phyloP scores from a whole-genome alignment of 108 stramenopile genomes.

The Cylindrotheca closterium region DNA sequence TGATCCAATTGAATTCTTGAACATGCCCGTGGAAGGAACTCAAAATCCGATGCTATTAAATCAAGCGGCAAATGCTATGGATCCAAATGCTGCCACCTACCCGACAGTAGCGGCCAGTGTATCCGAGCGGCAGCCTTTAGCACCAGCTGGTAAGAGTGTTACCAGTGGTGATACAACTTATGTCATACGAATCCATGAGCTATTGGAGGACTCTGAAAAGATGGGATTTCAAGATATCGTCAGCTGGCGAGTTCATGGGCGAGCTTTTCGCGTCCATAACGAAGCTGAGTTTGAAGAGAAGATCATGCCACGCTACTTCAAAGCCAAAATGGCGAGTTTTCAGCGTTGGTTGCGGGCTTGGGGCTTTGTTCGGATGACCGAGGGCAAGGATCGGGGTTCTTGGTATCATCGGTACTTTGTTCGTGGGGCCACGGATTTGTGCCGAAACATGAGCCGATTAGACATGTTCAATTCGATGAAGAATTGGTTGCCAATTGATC shows the following conservation, averaged over 20 bases:
- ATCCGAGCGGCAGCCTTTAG: neutral
- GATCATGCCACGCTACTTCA: conserved; percentile 43
- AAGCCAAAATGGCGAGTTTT: conserved; percentile 27
- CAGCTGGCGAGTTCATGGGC: conserved; percentile 68
- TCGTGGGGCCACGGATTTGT: conserved; percentile 23
- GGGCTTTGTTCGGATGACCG: conserved; percentile 64
- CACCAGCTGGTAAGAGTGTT: neutral
- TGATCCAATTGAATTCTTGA: neutral
- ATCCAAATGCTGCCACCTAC: neutral
- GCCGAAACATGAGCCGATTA: conserved; percentile 10
- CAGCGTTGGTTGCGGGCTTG: conserved; percentile 64
- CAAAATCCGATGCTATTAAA: neutral
- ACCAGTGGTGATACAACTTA: conserved; percentile 30
- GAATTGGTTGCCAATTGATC: conserved; percentile 22
- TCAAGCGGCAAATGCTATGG: neutral
- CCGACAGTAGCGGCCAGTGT: neutral
- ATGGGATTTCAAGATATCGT: conserved; percentile 53
- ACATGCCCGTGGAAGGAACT: neutral
- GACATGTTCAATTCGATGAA: conserved; percentile 36
- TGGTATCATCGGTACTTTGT: conserved; percentile 51
- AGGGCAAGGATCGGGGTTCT: conserved; percentile 28
- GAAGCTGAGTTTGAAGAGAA: conserved; percentile 56
- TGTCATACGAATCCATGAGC: conserved; percentile 47
- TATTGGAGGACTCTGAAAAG: conserved; percentile 60
- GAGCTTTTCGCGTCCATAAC: conserved; percentile 72